Evolutionary conservation across 495 filamentous ascomycete genomes (phyloP), one percentile per base, ranked within the genome.

Genomic region (Penicillium manginii): DNA sequence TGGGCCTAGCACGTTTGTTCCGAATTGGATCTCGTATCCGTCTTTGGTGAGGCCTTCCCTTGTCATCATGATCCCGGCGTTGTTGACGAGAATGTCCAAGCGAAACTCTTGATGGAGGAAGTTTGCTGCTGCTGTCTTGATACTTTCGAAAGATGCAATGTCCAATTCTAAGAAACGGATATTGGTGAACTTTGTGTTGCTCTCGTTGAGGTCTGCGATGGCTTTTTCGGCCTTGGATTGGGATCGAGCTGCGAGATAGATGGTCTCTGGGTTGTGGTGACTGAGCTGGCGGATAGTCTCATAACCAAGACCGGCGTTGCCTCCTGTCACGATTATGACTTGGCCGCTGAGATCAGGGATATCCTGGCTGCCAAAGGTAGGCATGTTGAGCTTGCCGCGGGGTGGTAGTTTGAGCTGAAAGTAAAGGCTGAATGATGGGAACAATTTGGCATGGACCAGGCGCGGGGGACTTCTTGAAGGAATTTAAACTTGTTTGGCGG

Each of bases 11-110:
- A 15, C 11, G 14, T 42, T 42, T 17, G 39, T 42, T 15, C 39
- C 39, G n/a, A 42, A 42, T 17, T 42, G 39, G 39, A 42, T 14
- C 39, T 42, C 39, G 39, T 42, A 42, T 42, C 39, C 39, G 39
- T 42, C 39, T 17, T 15, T 42, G 10, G 39, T 42, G 10, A 42
- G 39, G 14, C 11, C 10, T 14, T 14, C 11, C 14, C 6, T 4
- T 42, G 10, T 14, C 10, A 17, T 17, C 39, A 42, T 17, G 14
- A 42, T 42, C 4, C 39, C 39, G 14, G 39, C 39, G 14, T 42
- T 42, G n/a, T 17, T 15, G 11, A 42, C 15, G 11, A 42, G 39
- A 14, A 42, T 42, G n/a, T 42, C 39, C 14, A 42, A 17, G 11
- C n/a, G 39, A 15, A 14, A 15, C 11, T 14, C n/a, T 17, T 42